These are phyloP conservation scores for Lentithecium fluviatile DNA, from an alignment of 495 filamentous ascomycete species.

Conservation along the genomic window DNA sequence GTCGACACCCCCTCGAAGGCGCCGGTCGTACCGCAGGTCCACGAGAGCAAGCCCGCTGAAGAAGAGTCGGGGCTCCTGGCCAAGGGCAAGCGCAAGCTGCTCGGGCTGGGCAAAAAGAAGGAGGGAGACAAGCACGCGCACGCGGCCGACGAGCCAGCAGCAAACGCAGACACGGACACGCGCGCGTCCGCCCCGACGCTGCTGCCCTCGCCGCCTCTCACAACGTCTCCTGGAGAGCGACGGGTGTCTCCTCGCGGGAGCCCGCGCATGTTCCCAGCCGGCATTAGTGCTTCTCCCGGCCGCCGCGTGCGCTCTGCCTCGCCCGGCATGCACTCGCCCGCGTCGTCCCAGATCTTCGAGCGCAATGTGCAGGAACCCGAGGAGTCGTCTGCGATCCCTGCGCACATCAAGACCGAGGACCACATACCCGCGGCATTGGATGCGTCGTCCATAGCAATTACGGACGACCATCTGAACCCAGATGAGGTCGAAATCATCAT, in stretches of 20 bases:
- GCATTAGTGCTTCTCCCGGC: conserved; percentile 24
- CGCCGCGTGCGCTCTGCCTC: conserved; percentile 43
- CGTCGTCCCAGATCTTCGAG: conserved; percentile 85
- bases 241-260: conserved; percentile 32
- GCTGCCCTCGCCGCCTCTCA: conserved; percentile 17
- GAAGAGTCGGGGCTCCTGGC: conserved; percentile 28
- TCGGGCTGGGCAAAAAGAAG: conserved; percentile 32
- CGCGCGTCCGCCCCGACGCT: conserved; percentile 17
- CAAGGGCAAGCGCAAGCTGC: conserved; percentile 35
- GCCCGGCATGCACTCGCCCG: conserved; percentile 46
- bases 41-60: conserved; percentile 19
- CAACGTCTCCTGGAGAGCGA: conserved; percentile 14
- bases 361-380: conserved; percentile 79
- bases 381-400: conserved; percentile 70
- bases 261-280: conserved; percentile 31
- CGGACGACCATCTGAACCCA: conserved; percentile 69
- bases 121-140: conserved; percentile 21
- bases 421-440: conserved; percentile 88
- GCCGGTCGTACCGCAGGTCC: conserved; percentile 3
- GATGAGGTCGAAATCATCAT: conserved; percentile 88
- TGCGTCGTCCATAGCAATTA: conserved; percentile 85
- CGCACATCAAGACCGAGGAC: conserved; percentile 88
- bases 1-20: conserved; percentile 8
- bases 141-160: not conserved
- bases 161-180: not conserved